Evolutionary conservation across 2,329 filamentous ascomycete species (phyloP), one percentile per base, ranked within the genome.

Genomic region (Fusarium chaquense): DNA sequence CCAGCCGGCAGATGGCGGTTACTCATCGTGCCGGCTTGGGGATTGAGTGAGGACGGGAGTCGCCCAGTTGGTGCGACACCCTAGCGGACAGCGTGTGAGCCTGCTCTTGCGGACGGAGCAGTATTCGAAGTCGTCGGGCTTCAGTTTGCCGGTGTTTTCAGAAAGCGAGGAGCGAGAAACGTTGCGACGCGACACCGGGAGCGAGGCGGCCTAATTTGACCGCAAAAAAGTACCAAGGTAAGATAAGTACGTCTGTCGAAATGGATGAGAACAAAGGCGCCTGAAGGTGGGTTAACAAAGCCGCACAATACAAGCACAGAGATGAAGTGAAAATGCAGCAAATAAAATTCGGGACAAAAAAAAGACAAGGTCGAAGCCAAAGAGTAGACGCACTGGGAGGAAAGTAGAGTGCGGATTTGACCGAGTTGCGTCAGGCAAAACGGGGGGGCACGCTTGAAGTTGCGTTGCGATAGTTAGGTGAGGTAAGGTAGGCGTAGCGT

Each of bases 21-120:
- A 84, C 89, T 91, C 90, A 93, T 93, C 90, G 86, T 92, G 87
- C 88, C 89, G 88, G 87, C 87, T 82, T 87, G 85, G 86, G 87
- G 73, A 71, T 75, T 68, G 75, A 73, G 70, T 70, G 70, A 72
- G 72, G 70, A 73, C 73, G 77, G 76, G 76, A 65, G 78, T 72
- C 78, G 78, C 74, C 74, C 76, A 77, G 68, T 60, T 75, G 65
- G 70, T 71, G 77, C 78, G 78, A 79, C 78, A 71, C 75, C 74
- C 75, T 50, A 33, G 72, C 74, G 75, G 59, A 62, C 62, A 62
- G 62, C 57, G 63, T 67, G 46, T 50, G 46, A 59, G 64, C 50
- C 65, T 72, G 43, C 53, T 59, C 68, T 71, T 51, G 60, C 62
- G 52, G 47, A 57, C 54, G 54, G 44, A 62, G 38, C 44, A 56